Evolutionary conservation across 2,329 filamentous ascomycete species (phyloP).

Genomic region (Colletotrichum lini): DNA sequence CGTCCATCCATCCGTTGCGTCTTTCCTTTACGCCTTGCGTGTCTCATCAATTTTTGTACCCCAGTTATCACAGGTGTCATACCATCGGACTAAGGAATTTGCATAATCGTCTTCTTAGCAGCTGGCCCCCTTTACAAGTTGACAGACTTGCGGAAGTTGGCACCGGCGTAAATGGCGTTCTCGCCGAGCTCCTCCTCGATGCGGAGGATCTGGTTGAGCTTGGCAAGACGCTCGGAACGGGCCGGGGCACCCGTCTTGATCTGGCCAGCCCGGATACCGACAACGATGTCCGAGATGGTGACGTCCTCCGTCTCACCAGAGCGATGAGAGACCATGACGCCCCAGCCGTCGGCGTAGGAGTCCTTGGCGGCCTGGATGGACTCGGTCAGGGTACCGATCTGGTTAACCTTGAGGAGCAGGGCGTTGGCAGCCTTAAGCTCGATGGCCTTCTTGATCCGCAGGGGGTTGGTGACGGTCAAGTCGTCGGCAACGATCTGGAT

Average conservation of each 20-base stretch:
- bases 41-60: constrained; percentile 36
- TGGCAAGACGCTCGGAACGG: constrained; percentile 97
- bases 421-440: constrained; percentile 99
- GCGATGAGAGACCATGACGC: constrained; percentile 99
- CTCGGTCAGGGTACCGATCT: constrained; percentile 98
- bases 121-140: constrained; percentile 75
- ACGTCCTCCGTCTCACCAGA: constrained; percentile 99
- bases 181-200: constrained; percentile 99
- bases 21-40: constrained; percentile 33
- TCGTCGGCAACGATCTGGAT: constrained; percentile 99
- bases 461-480: constrained; percentile 98
- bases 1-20: constrained; percentile 30
- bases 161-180: constrained; percentile 91
- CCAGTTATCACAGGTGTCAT: not conserved
- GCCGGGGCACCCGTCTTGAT: constrained; percentile 99
- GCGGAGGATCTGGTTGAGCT: constrained; percentile 99
- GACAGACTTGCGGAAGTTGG: constrained; percentile 91
- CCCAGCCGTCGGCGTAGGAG: constrained; percentile 95
- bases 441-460: constrained; percentile 99
- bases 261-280: constrained; percentile 95
- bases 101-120: constrained; percentile 16
- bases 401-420: constrained; percentile 99
- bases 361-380: constrained; percentile 99
- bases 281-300: constrained; percentile 97
- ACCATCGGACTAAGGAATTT: not conserved